Percentiles rank a stretch among this genome's conserved stretches.
Evolutionary conservation across 306 rosid genomes (phyloP).

Genomic region (Dalbergia oliveri): DNA sequence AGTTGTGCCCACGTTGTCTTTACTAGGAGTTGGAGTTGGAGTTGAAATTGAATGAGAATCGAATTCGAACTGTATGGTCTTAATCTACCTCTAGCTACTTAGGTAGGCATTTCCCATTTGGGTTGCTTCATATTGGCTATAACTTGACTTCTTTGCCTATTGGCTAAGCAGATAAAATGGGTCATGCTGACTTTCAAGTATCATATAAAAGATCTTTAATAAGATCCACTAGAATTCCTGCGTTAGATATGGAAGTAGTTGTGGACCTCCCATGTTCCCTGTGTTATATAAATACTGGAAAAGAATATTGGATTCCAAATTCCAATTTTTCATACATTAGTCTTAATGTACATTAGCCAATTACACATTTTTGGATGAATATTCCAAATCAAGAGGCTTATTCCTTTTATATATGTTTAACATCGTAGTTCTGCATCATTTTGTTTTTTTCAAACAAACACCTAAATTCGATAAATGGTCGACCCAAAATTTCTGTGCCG

Average conservation of each 20-base stretch:
- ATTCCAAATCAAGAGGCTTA: background rate
- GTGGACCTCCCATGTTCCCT: constrained; percentile 22
- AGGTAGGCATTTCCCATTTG: constrained; percentile 23
- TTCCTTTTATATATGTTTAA: background rate
- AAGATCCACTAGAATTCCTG: constrained; percentile 28
- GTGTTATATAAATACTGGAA: background rate
- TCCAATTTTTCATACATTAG: background rate
- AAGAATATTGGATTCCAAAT: constrained; percentile 15
- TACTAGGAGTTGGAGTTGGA: background rate
- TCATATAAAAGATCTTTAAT: background rate
- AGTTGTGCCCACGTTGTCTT: constrained; percentile 35
- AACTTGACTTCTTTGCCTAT: constrained; percentile 24
- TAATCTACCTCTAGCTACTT: background rate
- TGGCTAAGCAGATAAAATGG: constrained; percentile 36
- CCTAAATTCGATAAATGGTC: background rate
- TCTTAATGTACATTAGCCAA: background rate
- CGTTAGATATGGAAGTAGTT: background rate
- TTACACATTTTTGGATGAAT: background rate
- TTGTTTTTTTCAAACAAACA: too few relatives aligned
- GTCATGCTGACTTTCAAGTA: constrained; percentile 21
- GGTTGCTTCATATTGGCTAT: constrained; percentile 1
- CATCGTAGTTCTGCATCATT: too few relatives aligned
- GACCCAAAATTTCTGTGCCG: background rate
- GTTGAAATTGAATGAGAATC: constrained; percentile 25
- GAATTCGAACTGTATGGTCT: constrained; percentile 31